Evolutionary conservation across 2,329 filamentous ascomycete species (phyloP), one percentile per base, ranked within the genome.

Genomic region (Zelopaecilomyces penicillatus): DNA sequence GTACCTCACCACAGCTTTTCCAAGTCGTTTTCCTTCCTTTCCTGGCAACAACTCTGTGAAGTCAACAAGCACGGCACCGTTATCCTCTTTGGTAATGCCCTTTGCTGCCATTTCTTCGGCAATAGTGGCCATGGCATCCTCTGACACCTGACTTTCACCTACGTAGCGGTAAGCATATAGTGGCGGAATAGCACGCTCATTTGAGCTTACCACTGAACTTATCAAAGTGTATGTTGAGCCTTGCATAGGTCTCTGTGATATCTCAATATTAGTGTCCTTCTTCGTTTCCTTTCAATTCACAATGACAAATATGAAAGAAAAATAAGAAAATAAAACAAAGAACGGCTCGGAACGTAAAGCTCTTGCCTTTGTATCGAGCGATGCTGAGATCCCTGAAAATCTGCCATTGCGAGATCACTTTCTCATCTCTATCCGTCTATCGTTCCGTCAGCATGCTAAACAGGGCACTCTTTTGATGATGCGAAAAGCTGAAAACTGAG

Each of bases 61-160:
- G 62, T 89, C 80, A 45, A 90, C 74, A 45, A 89, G 76, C 54
- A 81, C 74, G 39, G 85, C 83, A 35, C 84, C 83, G n/a, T 85
- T 74, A 28, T 82, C 81, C 59, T 85, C 80, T 56, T 85, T 76
- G 2, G 78, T 78, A 30, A 90, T 72, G 0, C 73, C 72, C 62
- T 77, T 82, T 12, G 83, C 76, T 46, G 74, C 73, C 63, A 90
- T 71, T 51, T 76, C 68, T 54, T 76, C 67, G 30, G 80, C 80
- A 0, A 82, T 71, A 46, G 73, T 69, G 38, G 76, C 73, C 81
- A 90, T 88, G 34, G 75, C 74, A 10, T 77, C 74, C 58, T 82
- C 75, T 1, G 73, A 72, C 2, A 89, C 83, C 60, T 86, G 79
- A 39, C 82, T 87, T 66, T 91, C 85, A 42, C 85, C 85, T 43